These are phyloP conservation scores for Dalbergia cochinchinensis DNA, from an alignment of 306 rosid genomes.

Conservation along the genomic window DNA sequence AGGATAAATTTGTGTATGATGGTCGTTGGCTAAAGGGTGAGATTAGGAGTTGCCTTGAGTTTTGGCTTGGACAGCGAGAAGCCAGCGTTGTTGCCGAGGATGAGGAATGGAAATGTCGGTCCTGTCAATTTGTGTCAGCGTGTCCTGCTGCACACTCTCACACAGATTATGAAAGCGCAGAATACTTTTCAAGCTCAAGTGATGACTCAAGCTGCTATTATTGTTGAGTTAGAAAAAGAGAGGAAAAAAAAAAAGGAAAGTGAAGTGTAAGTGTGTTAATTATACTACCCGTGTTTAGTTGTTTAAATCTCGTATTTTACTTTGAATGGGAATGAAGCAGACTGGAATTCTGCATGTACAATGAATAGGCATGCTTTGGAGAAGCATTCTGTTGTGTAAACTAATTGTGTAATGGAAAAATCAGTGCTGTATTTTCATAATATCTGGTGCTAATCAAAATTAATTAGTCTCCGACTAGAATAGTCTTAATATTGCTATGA, in stretches of 20 bases:
- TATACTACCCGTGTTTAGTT: not conserved
- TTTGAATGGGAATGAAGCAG: too few relatives aligned
- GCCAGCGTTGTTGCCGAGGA: conserved; percentile 66
- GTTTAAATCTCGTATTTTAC: too few relatives aligned
- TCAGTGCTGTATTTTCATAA: too few relatives aligned
- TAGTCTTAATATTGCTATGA: too few relatives aligned
- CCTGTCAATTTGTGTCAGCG: conserved; percentile 51
- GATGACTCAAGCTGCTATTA: conserved; percentile 36
- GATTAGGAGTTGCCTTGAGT: conserved; percentile 58
- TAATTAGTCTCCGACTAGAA: too few relatives aligned
- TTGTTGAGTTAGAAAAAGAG: not conserved
- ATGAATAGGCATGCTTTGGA: not conserved
- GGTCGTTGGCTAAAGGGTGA: conserved; percentile 60
- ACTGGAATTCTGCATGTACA: not conserved
- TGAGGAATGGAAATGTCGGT: conserved; percentile 74
- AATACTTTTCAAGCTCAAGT: conserved; percentile 32
- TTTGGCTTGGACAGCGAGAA: conserved; percentile 81
- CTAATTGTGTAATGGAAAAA: too few relatives aligned
- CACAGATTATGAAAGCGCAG: not conserved
- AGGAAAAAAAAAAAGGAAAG: too few relatives aligned
- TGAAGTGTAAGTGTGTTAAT: not conserved
- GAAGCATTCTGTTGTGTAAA: not conserved
- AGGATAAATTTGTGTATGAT: conserved; percentile 64
- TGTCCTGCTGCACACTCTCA: conserved; percentile 54
- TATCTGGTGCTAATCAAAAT: too few relatives aligned